Conservation (phyloP, 352 stramenopile genomes). For the Globisporangium emineosum region DNA sequence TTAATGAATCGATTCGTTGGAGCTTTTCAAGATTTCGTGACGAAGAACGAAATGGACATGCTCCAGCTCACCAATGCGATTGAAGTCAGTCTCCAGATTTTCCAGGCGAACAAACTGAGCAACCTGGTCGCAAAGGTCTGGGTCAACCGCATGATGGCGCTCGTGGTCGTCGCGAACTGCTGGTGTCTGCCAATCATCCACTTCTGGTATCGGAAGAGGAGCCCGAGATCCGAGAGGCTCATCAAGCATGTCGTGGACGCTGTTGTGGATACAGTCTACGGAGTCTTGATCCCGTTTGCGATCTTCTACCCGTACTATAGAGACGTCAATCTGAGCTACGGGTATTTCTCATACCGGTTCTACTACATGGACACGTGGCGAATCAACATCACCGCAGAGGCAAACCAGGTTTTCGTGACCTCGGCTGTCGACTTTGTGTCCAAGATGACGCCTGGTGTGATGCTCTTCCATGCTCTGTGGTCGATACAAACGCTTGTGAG, state of each 20-base stretch:
- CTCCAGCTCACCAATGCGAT: neutral
- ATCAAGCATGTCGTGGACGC: neutral
- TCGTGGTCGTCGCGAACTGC: slow-evolving; percentile 19
- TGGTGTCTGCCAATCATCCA: slow-evolving; percentile 20
- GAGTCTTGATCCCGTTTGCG: neutral
- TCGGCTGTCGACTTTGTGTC: neutral
- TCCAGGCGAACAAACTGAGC: slow-evolving; percentile 23
- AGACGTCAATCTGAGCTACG: neutral
- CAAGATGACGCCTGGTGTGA: neutral
- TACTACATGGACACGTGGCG: neutral
- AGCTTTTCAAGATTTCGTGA: neutral
- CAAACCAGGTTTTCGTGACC: neutral
- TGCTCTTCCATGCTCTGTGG: neutral
- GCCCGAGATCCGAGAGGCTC: neutral
- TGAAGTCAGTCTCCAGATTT: slow-evolving; percentile 23
- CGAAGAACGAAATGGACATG: neutral
- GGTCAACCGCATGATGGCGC: slow-evolving; percentile 20
- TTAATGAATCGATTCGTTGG: neutral
- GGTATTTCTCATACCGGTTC: neutral
- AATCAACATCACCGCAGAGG: neutral
- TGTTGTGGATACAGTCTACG: neutral
- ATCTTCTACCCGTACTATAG: neutral
- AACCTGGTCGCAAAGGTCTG: slow-evolving; percentile 11
- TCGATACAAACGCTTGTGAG: neutral
- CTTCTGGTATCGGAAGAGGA: neutral